Percentiles rank a stretch among this genome's conserved stretches.
These are phyloP conservation scores for Vitis rupestris DNA, from an alignment of 164 flowering plant species.

Conservation along the genomic window DNA sequence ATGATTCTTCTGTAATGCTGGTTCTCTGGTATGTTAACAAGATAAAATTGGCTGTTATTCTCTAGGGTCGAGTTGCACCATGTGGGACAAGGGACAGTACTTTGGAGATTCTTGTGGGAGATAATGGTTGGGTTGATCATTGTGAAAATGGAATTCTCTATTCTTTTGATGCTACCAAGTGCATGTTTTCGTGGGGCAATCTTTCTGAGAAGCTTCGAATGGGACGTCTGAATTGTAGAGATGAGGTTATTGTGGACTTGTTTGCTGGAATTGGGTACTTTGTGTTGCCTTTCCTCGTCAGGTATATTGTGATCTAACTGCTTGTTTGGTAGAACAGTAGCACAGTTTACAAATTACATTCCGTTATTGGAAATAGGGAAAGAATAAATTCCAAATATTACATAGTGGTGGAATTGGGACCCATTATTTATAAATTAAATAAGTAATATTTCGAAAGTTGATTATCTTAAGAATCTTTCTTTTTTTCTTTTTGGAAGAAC, in stretches of 20 bases:
- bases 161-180: constrained; percentile 90
- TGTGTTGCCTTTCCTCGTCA: constrained; percentile 83
- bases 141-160: constrained; percentile 90
- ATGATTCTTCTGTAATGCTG: not conserved
- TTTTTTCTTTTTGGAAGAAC: too few species aligned
- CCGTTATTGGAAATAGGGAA: too few species aligned
- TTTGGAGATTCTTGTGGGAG: constrained; percentile 89
- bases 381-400: too few species aligned
- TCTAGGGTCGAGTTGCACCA: constrained; percentile 77
- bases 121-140: constrained; percentile 92
- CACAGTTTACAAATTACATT: not conserved
- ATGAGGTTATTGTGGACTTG: constrained; percentile 82
- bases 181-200: constrained; percentile 98
- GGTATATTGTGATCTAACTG: constrained; percentile 33
- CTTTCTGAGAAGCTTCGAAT: constrained; percentile 93
- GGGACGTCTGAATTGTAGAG: constrained; percentile 61
- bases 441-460: too few species aligned
- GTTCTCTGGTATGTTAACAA: too few species aligned
- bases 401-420: too few species aligned
- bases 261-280: constrained; percentile 99
- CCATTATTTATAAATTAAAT: too few species aligned
- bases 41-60: constrained; percentile 8
- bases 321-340: not conserved
- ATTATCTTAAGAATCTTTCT: too few species aligned
- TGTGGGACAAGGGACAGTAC: constrained; percentile 91